Evolutionary conservation across 2,329 filamentous ascomycete species (phyloP).

Genomic region (Akanthomyces dipterigenus): DNA sequence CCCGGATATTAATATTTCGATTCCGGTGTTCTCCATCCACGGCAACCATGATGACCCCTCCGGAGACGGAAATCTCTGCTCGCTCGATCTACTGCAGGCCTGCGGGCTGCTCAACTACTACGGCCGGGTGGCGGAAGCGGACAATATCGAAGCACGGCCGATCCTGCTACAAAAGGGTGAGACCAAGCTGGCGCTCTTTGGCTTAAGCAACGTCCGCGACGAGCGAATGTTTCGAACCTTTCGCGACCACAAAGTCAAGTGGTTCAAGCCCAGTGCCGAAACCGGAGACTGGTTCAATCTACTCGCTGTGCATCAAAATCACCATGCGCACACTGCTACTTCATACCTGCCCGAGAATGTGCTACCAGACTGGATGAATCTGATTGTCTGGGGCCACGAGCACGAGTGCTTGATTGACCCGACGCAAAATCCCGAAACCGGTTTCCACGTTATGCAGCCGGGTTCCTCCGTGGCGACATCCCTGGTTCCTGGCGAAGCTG

Average conservation of each 20-base stretch:
- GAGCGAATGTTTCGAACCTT: slow-evolving; percentile 94
- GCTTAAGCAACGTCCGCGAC: slow-evolving; percentile 91
- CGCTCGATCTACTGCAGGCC: slow-evolving; percentile 83
- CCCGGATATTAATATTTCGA: slow-evolving; percentile 91
- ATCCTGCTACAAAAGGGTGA: slow-evolving; percentile 87
- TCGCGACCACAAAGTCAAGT: slow-evolving; percentile 86
- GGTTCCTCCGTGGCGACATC: slow-evolving; percentile 96
- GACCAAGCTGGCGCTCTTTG: slow-evolving; percentile 89
- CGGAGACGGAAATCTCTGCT: slow-evolving; percentile 88
- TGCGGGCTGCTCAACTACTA: slow-evolving; percentile 95
- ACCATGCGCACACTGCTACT: slow-evolving; percentile 83
- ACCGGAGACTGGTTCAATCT: slow-evolving; percentile 92
- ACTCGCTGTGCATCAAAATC: slow-evolving; percentile 92
- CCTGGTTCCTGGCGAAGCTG: slow-evolving; percentile 80
- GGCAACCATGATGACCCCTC: slow-evolving; percentile 98
- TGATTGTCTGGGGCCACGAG: slow-evolving; percentile 95
- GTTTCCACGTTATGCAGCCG: slow-evolving; percentile 94
- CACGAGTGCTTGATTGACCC: slow-evolving; percentile 94
- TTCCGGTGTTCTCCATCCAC: slow-evolving; percentile 96
- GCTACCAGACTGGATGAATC: slow-evolving; percentile 81
- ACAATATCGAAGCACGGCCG: slow-evolving; percentile 89
- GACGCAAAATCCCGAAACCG: slow-evolving; percentile 72
- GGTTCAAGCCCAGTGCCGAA: slow-evolving; percentile 76
- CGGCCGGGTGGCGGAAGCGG: slow-evolving; percentile 81
- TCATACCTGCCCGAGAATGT: slow-evolving; percentile 94